Evolutionary conservation across 139 green algal species (phyloP), one percentile per base, ranked within the genome.

Genomic region (Pseudopediastrum boryanum): DNA sequence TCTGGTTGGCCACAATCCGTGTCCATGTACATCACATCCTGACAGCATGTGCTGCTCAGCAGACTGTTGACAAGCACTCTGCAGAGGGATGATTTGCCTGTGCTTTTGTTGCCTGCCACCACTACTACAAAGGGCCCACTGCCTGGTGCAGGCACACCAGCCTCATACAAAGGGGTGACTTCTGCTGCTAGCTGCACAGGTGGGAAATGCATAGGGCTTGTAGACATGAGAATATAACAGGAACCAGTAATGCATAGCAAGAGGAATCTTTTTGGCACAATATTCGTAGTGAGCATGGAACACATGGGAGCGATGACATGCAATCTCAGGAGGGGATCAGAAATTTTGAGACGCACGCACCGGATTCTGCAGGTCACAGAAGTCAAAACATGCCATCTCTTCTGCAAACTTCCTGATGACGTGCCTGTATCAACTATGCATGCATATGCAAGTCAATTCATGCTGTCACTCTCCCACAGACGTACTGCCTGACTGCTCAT

Each of bases 1-100:
- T 98, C 93, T 16, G 95, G 88, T 80, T 98, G 95, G 0, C 95
- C 95, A 58, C 88, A 88, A 71, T 98, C 95, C 16, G 85, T 90
- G 76, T 98, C 95, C 25, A 98, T 58, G 61, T 88, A 96, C 0
- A 81, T 88, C 19, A 97, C 92, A 21, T 10, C 33, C 4, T 41
- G 42, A 50, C 70, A 64, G 4, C 25, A 41, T 39, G 81, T 81
- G 36, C 51, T 61, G 50, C 38, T 51, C 6, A 91, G 74, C 46
- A 96, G 83, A 8, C 79, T 72, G 84, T 94, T 94, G n/a, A 81
- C 77, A 4, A 94, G 64, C 21, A 90, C 79, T 12, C 92, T 83
- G 0, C 80, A 84, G 52, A 97, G 80, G 2, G 86, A 94, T 8
- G 93, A 97, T 87, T 98, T 98, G 78, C 95, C 95, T 10, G 77